These are phyloP conservation scores for Pinus albicaulis DNA, from an alignment of 75 land plant genomes.

Conservation along the genomic window DNA sequence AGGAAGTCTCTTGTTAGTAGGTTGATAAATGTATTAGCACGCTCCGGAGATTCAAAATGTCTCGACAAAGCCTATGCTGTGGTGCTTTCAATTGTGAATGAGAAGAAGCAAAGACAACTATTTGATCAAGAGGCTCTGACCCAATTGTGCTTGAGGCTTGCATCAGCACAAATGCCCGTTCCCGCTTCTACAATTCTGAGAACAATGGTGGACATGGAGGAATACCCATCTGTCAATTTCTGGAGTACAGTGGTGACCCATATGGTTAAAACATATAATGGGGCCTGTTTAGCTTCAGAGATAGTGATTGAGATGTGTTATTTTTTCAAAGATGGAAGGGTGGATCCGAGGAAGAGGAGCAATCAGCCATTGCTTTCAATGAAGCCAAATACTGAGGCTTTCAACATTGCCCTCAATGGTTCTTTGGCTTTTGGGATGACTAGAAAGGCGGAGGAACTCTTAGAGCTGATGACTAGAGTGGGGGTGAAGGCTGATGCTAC, in stretches of 20 bases:
- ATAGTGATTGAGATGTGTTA: conserved; percentile 57
- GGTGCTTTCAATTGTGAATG: conserved; percentile 33
- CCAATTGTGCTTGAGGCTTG: conserved; percentile 42
- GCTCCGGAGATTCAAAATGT: conserved; percentile 28
- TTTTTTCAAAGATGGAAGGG: conserved; percentile 54
- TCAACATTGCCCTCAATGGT: conserved; percentile 49
- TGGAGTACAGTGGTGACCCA: conserved; percentile 58
- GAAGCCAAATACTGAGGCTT: conserved; percentile 56
- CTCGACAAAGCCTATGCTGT: conserved; percentile 42
- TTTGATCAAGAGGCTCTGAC: conserved; percentile 41
- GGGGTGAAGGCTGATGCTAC: conserved; percentile 41
- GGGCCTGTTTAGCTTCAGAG: conserved; percentile 62
- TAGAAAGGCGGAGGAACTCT: conserved; percentile 66
- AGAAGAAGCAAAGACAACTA: conserved; percentile 25
- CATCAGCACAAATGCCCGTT: conserved; percentile 33
- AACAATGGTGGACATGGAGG: conserved; percentile 40
- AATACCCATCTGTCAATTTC: conserved; percentile 44
- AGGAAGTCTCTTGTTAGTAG: conserved; percentile 48
- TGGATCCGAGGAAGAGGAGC: conserved; percentile 61
- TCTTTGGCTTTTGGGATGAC: conserved; percentile 52
- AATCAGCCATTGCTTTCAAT: conserved; percentile 58
- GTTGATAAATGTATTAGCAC: conserved; percentile 31
- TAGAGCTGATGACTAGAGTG: conserved; percentile 59
- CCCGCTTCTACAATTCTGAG: conserved; percentile 57
- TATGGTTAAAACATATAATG: conserved; percentile 33